A percentile compares a stretch with the other conserved stretches of the same genome.
Evolutionary conservation across 2,329 filamentous ascomycete species (phyloP).

Genomic region (Pseudogymnoascus sp.): DNA sequence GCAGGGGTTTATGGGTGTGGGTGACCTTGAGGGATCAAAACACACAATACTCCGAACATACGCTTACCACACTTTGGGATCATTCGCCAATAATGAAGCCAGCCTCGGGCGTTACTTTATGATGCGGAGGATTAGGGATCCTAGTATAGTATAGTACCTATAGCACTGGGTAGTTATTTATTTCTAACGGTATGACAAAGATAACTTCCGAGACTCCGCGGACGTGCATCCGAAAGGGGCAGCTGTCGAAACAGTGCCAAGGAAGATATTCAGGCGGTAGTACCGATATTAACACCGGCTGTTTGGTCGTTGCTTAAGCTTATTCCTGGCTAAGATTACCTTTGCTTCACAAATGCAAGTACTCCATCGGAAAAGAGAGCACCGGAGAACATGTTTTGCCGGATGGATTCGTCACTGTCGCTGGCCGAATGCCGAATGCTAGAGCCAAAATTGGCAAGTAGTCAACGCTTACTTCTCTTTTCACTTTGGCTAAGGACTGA

Average conservation of each 20-base stretch:
- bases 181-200: not conserved
- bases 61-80: not conserved
- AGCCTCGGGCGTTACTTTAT: not conserved
- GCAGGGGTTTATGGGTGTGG: not conserved
- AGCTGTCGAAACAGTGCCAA: not conserved
- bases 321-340: not conserved
- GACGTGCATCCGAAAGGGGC: not conserved
- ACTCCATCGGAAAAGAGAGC: not conserved
- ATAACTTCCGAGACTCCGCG: not conserved
- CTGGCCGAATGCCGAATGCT: not conserved
- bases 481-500: not conserved
- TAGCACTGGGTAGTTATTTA: not conserved
- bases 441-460: not conserved
- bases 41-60: not conserved
- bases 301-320: conserved; percentile 3
- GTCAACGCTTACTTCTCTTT: not conserved
- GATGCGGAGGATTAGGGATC: not conserved
- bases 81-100: not conserved
- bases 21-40: not conserved
- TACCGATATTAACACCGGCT: not conserved
- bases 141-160: not conserved
- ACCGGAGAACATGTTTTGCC: not conserved
- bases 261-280: not conserved
- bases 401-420: not conserved
- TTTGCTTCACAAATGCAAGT: not conserved